Base-by-base conservation (phyloP, 2,329 filamentous ascomycete species). In the Exophiala aquamarina region DNA sequence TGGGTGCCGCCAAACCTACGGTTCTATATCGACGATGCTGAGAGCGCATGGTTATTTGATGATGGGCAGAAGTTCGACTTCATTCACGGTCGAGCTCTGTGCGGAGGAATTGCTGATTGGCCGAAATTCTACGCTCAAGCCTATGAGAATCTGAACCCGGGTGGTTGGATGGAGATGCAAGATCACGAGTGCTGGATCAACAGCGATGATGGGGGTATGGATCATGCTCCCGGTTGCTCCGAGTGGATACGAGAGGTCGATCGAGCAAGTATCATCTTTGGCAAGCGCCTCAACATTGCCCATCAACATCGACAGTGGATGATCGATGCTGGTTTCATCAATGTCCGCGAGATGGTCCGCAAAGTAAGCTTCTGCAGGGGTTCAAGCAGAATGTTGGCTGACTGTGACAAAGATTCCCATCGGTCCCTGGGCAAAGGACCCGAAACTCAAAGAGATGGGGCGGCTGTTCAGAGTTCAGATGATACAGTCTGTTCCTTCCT, bases 41-140 rank as follows among this genome's bases (percentile, higher is more conserved):
- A 82, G 61, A 72, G 71, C 46, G 68, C 70, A 2, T 83, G 79
- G 79, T 61, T 49, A 14, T 72, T 79, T 50, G 11, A n/a, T 14
- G 67, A 72, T 4, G 57, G 67, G 0, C 72, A 79, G 49, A 70
- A 77, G 44, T 83, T 81, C 44, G 79, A 83, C 59, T 81, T 79
- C 49, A 73, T 84, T 29, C 80, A 83, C 58, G 73, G 75, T 13
- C 71, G 81, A 3, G 72, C 78, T 44, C 76, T 76, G 1, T 74
- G 76, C 11, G 73, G 77, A 68, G 76, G 73, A 2, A 75, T 83
- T 49, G 75, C 71, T 40, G 70, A 82, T 57, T 82, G 78, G 78
- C 69, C 68, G 1, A 66, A 58, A 10, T 60, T 83, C 1, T 70
- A 81, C 47, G 61, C 63, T 8, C 70, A 71, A 45, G 67, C 71